These are phyloP conservation scores for Leccinum subgranulosum DNA, from an alignment of 768 basidiomycete species.

Conservation along the genomic window DNA sequence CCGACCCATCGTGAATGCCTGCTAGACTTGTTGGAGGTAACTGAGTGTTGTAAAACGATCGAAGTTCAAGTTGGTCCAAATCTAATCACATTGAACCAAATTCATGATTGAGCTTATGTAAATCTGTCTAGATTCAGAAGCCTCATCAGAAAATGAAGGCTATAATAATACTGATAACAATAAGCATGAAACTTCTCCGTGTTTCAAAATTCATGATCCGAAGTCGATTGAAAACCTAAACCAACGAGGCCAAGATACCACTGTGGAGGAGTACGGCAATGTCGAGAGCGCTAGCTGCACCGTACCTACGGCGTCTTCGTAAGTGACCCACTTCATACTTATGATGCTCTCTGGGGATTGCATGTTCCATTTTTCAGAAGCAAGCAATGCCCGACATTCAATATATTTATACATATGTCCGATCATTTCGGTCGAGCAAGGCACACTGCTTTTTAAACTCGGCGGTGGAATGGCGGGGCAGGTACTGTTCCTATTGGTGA, in stretches of 20 bases:
- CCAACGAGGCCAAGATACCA: neutral
- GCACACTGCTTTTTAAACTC: slow-evolving; percentile 1
- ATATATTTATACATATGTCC: neutral
- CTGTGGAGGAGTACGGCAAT: slow-evolving; percentile 17
- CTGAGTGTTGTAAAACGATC: neutral
- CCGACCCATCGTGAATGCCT: slow-evolving; percentile 24
- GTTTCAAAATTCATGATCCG: slow-evolving; percentile 28
- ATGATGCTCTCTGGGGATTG: neutral
- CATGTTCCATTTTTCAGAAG: slow-evolving; percentile 23
- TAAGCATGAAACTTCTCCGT: slow-evolving; percentile 25
- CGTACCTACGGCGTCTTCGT: neutral
- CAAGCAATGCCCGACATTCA: neutral
- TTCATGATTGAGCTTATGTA: slow-evolving; percentile 14
- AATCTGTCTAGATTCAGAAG: neutral
- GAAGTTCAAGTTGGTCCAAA: neutral
- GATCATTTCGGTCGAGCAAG: slow-evolving; percentile 6
- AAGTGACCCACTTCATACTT: neutral
- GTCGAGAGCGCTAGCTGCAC: slow-evolving; percentile 12
- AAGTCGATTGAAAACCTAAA: slow-evolving; percentile 10
- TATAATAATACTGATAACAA: slow-evolving; percentile 14
- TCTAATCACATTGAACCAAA: slow-evolving; percentile 19
- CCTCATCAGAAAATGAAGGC: slow-evolving; percentile 1
- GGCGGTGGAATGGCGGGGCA: neutral
- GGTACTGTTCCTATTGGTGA: slow-evolving; percentile 6
- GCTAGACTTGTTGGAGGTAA: slow-evolving; percentile 3